Base-by-base conservation (phyloP, 1,139 yeast genomes). In the Blastobotrys ciferrii region DNA sequence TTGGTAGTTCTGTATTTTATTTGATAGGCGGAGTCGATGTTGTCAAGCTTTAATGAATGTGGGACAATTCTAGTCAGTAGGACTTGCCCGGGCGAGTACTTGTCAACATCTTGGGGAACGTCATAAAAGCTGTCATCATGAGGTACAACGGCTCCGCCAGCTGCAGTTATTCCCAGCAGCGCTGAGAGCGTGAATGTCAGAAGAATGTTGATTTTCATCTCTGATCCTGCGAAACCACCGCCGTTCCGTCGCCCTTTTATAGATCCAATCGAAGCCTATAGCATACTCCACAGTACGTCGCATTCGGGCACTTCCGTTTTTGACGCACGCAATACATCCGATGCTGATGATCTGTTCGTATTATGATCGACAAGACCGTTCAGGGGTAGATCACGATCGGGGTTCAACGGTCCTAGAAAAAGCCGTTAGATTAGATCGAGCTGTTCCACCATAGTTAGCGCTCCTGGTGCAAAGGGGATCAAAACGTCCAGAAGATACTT, bases 1-100 rank as follows among this genome's bases (percentile, higher is more conserved):
- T 62, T 58, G 23, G 57, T 53, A 11, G 64, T 55, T 13, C 64
- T 56, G 45, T 48, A 58, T 32, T 56, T 48, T 18, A 65, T 42
- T 50, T 65, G 68, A 45, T 49, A 56, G n/a, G 57, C 53, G 11
- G 43, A 43, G 18, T 43, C 45, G 13, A 49, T 53, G 17, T 51
- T 49, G 32, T 44, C 23, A 20, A 53, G 41, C 15, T 42, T 37
- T 17, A 51, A 14, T 9, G 52, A 45, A 12, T 42, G 32, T 7
- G 56, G 52, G 3, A 55, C 53, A 32, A 51, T 47, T 23, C 62
- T 50, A 12, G 43, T 31, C 25, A 31, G 33, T 38, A 59, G 45
- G 39, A 58, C 53, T 18, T 53, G 55, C 6, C 63, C 63, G 4
- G 37, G 44, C 14, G 40, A 25, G 25, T 36, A 28, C 36, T 48